Conservation (phyloP, 2,329 filamentous ascomycete species). For the Lachnum nothofagi region DNA sequence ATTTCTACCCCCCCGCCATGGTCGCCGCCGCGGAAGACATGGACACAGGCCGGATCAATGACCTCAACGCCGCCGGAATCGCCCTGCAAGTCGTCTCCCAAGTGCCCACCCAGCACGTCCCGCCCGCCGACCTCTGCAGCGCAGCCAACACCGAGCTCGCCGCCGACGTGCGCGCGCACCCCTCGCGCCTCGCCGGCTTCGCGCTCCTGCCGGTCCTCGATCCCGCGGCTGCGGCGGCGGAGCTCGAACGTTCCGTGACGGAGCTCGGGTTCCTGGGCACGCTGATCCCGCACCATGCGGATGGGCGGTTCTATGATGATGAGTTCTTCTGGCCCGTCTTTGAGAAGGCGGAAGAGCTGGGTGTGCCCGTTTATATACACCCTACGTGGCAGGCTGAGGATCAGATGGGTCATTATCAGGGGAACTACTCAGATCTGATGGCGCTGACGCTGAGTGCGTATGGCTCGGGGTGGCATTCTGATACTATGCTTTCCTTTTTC, state of each 20-base stretch:
- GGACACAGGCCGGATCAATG: too few relatives aligned
- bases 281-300: constrained; percentile 38
- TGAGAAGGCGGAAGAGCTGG: constrained; percentile 32
- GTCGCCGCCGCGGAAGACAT: too few relatives aligned
- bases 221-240: constrained; percentile 28
- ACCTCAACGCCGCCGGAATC: too few relatives aligned
- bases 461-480: constrained; percentile 46
- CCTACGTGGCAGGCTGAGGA: constrained; percentile 27
- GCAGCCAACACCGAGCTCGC: too few relatives aligned
- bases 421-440: constrained; percentile 24
- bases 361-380: constrained; percentile 39
- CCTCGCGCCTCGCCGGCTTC: too few relatives aligned
- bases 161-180: too few relatives aligned
- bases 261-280: constrained; percentile 44
- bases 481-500: constrained; percentile 43
- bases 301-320: constrained; percentile 40
- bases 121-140: too few relatives aligned
- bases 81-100: too few relatives aligned
- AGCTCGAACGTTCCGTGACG: constrained; percentile 36
- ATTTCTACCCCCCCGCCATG: too few relatives aligned
- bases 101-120: too few relatives aligned
- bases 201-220: too few relatives aligned
- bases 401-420: constrained; percentile 23
- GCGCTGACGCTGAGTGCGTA: constrained; percentile 34
- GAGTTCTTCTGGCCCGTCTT: constrained; percentile 42